Percentiles rank a stretch among this genome's conserved stretches.
Conservation (phyloP, 176 grass and related monocot genomes). For the Tillandsia fasciculata region DNA sequence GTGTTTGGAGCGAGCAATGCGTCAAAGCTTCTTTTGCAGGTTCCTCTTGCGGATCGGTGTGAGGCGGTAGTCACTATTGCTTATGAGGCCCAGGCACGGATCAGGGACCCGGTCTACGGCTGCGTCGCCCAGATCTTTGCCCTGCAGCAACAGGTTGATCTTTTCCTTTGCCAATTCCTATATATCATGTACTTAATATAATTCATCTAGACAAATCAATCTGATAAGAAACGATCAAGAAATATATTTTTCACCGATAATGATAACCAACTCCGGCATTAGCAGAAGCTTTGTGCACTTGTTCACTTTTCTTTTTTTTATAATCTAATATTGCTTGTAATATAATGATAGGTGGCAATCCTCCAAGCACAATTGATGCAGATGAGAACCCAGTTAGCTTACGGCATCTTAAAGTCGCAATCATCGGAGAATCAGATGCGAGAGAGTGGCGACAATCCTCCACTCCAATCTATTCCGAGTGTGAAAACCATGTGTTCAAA, state of each 20-base stretch:
- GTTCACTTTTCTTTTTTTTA: background rate
- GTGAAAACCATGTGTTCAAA: constrained; percentile 20
- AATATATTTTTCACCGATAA: background rate
- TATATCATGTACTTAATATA: background rate
- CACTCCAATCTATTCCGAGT: constrained; percentile 16
- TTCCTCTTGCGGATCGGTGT: constrained; percentile 65
- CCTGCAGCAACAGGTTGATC: constrained; percentile 63
- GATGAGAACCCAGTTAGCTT: constrained; percentile 62
- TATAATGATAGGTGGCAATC: constrained; percentile 51
- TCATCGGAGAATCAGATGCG: constrained; percentile 25
- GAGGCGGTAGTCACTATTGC: constrained; percentile 85
- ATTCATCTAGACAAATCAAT: background rate
- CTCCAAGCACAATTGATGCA: constrained; percentile 91
- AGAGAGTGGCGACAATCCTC: constrained; percentile 25
- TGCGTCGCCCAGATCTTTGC: constrained; percentile 89
- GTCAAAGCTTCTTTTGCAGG: constrained; percentile 88
- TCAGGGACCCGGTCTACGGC: constrained; percentile 79
- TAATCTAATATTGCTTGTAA: background rate
- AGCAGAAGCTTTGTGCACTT: constrained; percentile 7
- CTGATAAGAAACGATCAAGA: background rate
- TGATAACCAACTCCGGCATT: background rate
- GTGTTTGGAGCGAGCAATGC: constrained; percentile 95
- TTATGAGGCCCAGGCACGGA: constrained; percentile 76
- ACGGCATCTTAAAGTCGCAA: constrained; percentile 27
- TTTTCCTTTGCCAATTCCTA: background rate